These are phyloP conservation scores for Coemansia sp. DNA, from an alignment of 192 early-diverging fungal species.

Conservation along the genomic window DNA sequence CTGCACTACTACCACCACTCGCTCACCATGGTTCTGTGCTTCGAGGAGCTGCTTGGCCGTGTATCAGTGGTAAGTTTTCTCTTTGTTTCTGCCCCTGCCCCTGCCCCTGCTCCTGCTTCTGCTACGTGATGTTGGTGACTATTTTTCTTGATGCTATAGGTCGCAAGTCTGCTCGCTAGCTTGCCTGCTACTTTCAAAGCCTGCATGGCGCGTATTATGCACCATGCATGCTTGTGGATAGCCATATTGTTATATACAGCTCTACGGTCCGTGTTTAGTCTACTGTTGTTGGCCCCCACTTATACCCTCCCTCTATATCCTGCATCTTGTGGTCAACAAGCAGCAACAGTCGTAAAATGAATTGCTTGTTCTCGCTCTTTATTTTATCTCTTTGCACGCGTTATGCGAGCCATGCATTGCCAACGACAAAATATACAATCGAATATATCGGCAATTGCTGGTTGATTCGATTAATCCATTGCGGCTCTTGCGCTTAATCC, in stretches of 20 bases:
- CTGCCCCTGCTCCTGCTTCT: background rate
- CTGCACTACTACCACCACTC: constrained; percentile 95
- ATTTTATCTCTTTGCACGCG: background rate
- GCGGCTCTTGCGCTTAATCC: background rate
- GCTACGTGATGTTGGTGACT: background rate
- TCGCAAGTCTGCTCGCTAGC: too few relatives aligned
- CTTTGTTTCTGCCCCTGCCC: constrained; percentile 1
- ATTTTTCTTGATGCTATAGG: background rate
- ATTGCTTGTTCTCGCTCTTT: constrained; percentile 1
- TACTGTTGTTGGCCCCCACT: constrained; percentile 1
- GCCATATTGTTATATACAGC: background rate
- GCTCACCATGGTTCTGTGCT: constrained; percentile 88
- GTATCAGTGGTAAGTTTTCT: constrained; percentile 70
- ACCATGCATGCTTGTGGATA: constrained; percentile 2
- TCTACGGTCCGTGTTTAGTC: background rate
- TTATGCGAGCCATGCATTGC: background rate
- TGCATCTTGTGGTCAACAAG: constrained; percentile 4
- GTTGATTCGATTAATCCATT: background rate
- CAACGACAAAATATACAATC: background rate
- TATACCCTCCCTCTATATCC: background rate
- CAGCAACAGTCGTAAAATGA: background rate
- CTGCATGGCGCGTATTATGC: background rate
- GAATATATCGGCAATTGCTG: background rate
- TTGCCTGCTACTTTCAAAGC: background rate
- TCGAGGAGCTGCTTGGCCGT: constrained; percentile 72